Evolutionary conservation across 2,329 filamentous ascomycete genomes (phyloP), one percentile per base, ranked within the genome.

Genomic region (Sporothrix humicola): DNA sequence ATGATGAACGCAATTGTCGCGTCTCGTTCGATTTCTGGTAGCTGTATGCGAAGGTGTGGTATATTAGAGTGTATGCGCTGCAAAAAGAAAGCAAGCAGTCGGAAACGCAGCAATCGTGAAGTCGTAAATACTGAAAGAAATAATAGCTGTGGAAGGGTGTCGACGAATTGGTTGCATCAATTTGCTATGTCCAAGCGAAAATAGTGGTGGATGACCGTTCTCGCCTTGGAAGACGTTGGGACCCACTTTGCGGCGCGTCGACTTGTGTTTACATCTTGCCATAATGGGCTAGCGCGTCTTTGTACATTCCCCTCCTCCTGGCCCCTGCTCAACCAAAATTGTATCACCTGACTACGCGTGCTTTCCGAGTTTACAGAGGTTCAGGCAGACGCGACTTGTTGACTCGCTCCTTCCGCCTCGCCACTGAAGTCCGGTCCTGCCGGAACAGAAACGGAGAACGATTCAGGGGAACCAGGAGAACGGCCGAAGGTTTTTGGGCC

Each of bases 261-360:
- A 17, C 7, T 66, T 69, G 44, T 77, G 77, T 77, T 77, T 77
- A 77, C 77, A 76, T 77, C 56, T 59, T 74, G 66, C 76, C 63
- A 6, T 63, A 74, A 70, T 6, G 0, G 59, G 75, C 66, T 76
- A 76, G 74, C 70, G 59, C 17, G 3, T 3, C 46, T 20, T 5
- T 20, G 20, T 20, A 15, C 46, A 71, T 20, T 65, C 73, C 56
- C 23, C 63, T 56, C 61, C 61, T 69, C 42, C 9, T 52, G 26
- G 10, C 8, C 17, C 44, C 31, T 52, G 56, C 17, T 37, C 17
- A 20, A 54, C n/a, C 56, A 73, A 10, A 65, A 15, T 69, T 48
- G 54, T 59, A 56, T 75, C 76, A 77, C 72, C 56, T 77, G 76
- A 77, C 70, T 50, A 26, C 76, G 76, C 76, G 76, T 73, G 68